These are phyloP conservation scores for Geum urbanum DNA, from an alignment of 306 rosid species.

Conservation along the genomic window DNA sequence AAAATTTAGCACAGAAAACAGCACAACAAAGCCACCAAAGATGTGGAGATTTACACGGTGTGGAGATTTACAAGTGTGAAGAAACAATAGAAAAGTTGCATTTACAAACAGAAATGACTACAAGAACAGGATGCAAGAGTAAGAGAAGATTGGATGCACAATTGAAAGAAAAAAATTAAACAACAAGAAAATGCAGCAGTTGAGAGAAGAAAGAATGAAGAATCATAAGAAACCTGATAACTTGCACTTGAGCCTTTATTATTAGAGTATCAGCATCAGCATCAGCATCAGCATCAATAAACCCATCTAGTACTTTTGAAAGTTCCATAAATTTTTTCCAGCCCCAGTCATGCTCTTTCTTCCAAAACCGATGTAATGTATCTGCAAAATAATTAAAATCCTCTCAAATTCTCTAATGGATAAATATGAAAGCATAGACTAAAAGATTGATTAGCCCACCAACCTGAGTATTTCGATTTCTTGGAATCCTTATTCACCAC, in stretches of 20 bases:
- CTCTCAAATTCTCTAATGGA: slow-evolving; percentile 14
- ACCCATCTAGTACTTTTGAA: slow-evolving; percentile 91
- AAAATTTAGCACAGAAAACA: neutral
- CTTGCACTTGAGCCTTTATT: slow-evolving; percentile 99
- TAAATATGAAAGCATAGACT: slow-evolving; percentile 21
- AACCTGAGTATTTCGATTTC: slow-evolving; percentile 94
- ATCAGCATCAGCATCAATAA: slow-evolving; percentile 86
- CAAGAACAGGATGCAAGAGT: neutral
- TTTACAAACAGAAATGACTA: neutral
- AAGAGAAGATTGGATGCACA: neutral
- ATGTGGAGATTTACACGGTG: neutral
- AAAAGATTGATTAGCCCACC: slow-evolving; percentile 30
- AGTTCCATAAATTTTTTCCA: slow-evolving; percentile 99
- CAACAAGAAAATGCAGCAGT: neutral
- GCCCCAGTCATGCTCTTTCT: slow-evolving; percentile 99
- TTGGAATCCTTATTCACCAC: slow-evolving; percentile 94
- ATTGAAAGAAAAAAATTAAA: neutral
- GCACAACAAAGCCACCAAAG: neutral
- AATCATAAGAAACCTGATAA: slow-evolving; percentile 65
- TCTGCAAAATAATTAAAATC: slow-evolving; percentile 45
- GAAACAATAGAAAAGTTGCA: neutral
- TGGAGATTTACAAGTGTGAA: neutral
- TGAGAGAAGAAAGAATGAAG: neutral
- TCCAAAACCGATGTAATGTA: slow-evolving; percentile 98
- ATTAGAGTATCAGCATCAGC: slow-evolving; percentile 85